Evolutionary conservation across 2,329 filamentous ascomycete species (phyloP), one percentile per base, ranked within the genome.

Genomic region (Colletotrichum graminicola): DNA sequence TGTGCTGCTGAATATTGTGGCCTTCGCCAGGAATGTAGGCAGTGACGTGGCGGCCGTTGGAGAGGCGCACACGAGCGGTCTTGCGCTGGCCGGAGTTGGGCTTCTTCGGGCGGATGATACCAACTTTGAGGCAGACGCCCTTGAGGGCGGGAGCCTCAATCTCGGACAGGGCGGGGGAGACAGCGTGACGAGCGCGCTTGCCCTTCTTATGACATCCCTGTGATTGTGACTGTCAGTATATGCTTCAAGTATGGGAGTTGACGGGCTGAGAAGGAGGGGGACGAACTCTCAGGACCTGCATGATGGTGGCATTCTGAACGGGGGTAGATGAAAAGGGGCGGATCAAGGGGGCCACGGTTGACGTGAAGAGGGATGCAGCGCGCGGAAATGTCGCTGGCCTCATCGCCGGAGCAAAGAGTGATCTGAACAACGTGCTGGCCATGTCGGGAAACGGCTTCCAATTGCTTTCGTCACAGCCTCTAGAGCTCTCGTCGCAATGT

Each of bases 1-100:
- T 97, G 86, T 99, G 97, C 88, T 98, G 96, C 87, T 98, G 95
- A 75, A 98, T 95, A 82, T 98, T 99, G 84, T 99, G 96, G 60
- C 96, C 95, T 89, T 98, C 95, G 63, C 96, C 96, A 43, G 95
- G 94, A 78, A 99, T 98, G 85, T 98, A 98, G 34, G 93, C 94
- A 71, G 94, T 97, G 74, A 99, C 87, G 71, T 97, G 89, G 79
- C 91, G 94, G 66, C 96, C 96, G 74, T 90, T 95, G 72, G 93
- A 96, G 80, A 99, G 85, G 76, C 95, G 88, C 26, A 99, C 92
- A 86, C 95, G 94, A 3, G 95, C 95, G 69, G 94, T 96, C 87
- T 99, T 99, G 74, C 96, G 88, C 87, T 98, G 94, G 67, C 95
- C 96, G 36, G 96, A 99, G 83, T 99, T 99, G 75, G 96, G 96